Evolutionary conservation across 2,329 filamentous ascomycete genomes (phyloP), one percentile per base, ranked within the genome.

Genomic region (Incumbomyces delicatus): DNA sequence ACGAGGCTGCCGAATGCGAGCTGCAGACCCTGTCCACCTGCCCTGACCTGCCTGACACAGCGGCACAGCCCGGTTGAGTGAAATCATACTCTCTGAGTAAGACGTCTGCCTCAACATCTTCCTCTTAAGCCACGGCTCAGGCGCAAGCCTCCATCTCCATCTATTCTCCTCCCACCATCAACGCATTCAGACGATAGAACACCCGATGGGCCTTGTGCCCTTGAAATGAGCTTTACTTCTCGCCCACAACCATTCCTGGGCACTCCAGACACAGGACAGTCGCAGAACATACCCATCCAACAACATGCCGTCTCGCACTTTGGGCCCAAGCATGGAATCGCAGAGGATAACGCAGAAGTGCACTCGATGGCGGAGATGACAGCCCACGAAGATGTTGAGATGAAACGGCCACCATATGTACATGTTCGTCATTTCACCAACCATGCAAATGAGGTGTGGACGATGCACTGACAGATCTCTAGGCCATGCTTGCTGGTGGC

Each of bases 401-500:
- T 57, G 46, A 55, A 55, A 55, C 74, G 80, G 53, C 77, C 79
- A 53, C 78, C 78, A 47, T 81, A 80, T 61, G 60, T 80, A 56
- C 76, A 83, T 68, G 80, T 83, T 66, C 63, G 77, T 67, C 5
- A 8, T 27, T 27, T 50, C 36, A 42, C 7, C n/a, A 3, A 13
- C 14, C 3, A 16, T 3, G 10, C 27, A 39, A 44, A 32, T 27
- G 22, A 27, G 5, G 49, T 27, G 22, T 5, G 5, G 49, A 53
- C 16, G 6, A 29, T 10, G 6, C 18, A 33, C 40, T 42, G 20
- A 42, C 29, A 10, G 34, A 17, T 44, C 53, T 51, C 46, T 58
- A 95, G 87, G 82, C 85, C 63, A 98, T 96, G 89, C 75, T 98
- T 60, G 92, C 92, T 30, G 92, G 92, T 61, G 92, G 90, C 50